Evolutionary conservation across 495 filamentous ascomycete genomes (phyloP).

Genomic region (Talaromyces stipitatus): DNA sequence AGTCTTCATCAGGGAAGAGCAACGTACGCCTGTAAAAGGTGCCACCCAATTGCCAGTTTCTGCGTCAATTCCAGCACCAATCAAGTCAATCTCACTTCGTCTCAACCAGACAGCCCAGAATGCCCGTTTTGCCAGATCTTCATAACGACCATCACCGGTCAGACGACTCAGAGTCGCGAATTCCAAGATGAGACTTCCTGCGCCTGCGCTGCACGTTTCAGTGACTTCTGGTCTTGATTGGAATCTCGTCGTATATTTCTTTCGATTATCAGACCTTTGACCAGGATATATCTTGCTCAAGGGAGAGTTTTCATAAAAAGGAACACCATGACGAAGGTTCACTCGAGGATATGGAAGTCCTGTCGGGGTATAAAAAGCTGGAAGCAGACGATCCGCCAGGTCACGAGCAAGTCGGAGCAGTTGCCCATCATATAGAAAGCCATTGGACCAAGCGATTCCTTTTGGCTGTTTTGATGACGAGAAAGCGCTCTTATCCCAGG

Average conservation of each 20-base stretch:
- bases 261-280: conserved; percentile 22
- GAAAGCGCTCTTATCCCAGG: conserved; percentile 31
- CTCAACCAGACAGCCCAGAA: conserved; percentile 94
- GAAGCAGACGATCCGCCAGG: conserved; percentile 72
- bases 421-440: conserved; percentile 84
- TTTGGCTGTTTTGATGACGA: conserved; percentile 19
- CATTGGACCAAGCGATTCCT: conserved; percentile 64
- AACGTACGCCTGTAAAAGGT: conserved; percentile 63
- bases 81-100: conserved; percentile 75
- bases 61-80: conserved; percentile 87
- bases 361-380: conserved; percentile 82
- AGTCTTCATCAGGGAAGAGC: background rate
- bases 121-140: conserved; percentile 79
- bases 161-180: conserved; percentile 86
- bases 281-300: conserved; percentile 25
- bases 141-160: conserved; percentile 78
- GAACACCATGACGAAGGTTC: conserved; percentile 85
- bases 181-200: conserved; percentile 87
- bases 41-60: conserved; percentile 87
- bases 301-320: conserved; percentile 79
- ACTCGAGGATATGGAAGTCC: conserved; percentile 93
- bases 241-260: conserved; percentile 27
- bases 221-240: conserved; percentile 61
- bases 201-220: conserved; percentile 93
- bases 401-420: conserved; percentile 79